Conservation (phyloP, 768 basidiomycete species). For the Lactifluus hygrophoroides region DNA sequence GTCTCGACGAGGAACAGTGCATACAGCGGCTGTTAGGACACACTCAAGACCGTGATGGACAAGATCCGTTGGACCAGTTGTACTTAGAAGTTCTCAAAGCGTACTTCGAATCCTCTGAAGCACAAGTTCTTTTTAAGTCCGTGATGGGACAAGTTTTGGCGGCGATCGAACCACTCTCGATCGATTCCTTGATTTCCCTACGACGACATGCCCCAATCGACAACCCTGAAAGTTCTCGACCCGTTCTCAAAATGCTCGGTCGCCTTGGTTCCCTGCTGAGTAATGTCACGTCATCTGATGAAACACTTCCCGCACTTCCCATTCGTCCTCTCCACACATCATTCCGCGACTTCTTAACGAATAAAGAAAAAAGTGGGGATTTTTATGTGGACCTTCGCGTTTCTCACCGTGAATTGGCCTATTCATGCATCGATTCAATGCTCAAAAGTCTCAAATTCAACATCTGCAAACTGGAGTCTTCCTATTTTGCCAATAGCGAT, state of each 20-base stretch:
- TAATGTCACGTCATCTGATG: neutral
- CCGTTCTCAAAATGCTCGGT: too few species aligned
- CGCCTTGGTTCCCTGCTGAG: neutral
- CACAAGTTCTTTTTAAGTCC: neutral
- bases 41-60: neutral
- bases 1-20: neutral
- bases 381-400: neutral
- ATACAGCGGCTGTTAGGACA: neutral
- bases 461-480: neutral
- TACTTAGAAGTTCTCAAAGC: neutral
- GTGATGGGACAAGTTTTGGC: neutral
- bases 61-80: neutral
- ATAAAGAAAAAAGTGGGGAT: neutral
- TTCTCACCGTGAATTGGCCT: too few species aligned
- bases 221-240: too few species aligned
- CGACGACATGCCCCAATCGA: too few species aligned
- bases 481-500: neutral
- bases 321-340: neutral
- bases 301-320: neutral
- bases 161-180: neutral
- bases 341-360: neutral
- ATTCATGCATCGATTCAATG: neutral
- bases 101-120: neutral
- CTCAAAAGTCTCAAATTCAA: neutral
- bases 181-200: neutral